Base-by-base conservation (phyloP, 179 eudicot genomes). In the Camellia oleifera region DNA sequence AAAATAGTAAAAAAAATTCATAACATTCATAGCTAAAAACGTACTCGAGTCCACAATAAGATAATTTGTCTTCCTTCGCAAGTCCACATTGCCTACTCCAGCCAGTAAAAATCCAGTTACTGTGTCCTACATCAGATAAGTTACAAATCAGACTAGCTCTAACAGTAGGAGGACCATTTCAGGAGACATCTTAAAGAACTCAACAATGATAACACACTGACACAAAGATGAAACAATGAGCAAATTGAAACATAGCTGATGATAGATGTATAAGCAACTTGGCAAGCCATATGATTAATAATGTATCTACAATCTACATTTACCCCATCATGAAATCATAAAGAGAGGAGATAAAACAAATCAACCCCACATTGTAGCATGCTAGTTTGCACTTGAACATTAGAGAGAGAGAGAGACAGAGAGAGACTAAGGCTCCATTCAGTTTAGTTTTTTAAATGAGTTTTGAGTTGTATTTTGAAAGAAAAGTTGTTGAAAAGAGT, bases 51-150 rank as follows among this genome's bases (percentile, higher is more conserved):
- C 99, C 70, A 96, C 99, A 81, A 96, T 91, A 64, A 94, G 93
- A 86, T 94, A 96, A 84, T 96, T 96, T 71, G 99, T 94, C 88
- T 96, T 94, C 90, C 99, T 94, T 79, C 99, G 82, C 88, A 96
- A 82, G 82, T 94, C 97, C 60, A 96, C 98, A 80, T 96, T 92
- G 81, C 99, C 99, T 72, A 95, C 98, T 75, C 99, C 99, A 82
- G 99, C 98, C 71, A 96, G 90, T 80, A 96, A 84, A 83, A 96
- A 88, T 74, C 99, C 99, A 76, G 99, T 96, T 20, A 96, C 83
- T 44, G 99, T 96, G 80, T 96, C 99, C 98, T 96, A 77, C 83
- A 85, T 81, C 5, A 79, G 56, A 80, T 14, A 18, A 26, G 48
- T 54, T 26, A 12, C 13, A n/a, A 2, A 74, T 68, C 62, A 67